These are phyloP conservation scores for Kodamaea hsintzibuensis DNA, from an alignment of 805 yeast genomes.

Conservation along the genomic window DNA sequence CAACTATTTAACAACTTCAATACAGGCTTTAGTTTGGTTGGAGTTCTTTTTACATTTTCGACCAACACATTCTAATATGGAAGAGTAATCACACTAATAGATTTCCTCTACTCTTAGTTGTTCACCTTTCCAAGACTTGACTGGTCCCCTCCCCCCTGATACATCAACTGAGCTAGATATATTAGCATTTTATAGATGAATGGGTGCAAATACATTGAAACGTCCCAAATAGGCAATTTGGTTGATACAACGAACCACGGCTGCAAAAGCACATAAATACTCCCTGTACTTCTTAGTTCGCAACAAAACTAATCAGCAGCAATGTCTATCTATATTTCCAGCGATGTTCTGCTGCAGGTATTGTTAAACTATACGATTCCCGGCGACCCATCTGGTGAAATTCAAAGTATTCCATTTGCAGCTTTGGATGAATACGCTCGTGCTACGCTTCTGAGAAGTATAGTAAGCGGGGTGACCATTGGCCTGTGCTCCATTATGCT, in stretches of 20 bases:
- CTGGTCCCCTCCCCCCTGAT: no score
- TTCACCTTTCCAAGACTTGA: no score
- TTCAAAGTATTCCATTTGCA: constrained; percentile 4
- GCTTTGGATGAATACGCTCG: constrained; percentile 8
- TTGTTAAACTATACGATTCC: constrained; percentile 5
- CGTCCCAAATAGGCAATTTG: constrained; percentile 7
- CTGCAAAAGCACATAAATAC: neutral
- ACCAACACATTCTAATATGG: no score
- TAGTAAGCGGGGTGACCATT: constrained; percentile 11
- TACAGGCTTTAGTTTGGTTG: no score
- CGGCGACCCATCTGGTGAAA: neutral
- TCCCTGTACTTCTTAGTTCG: neutral
- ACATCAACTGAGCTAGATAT: no score
- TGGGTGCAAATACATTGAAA: constrained; percentile 8
- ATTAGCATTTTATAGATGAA: neutral
- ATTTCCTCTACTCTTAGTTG: no score
- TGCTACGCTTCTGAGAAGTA: constrained; percentile 3
- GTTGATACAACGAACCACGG: constrained; percentile 1
- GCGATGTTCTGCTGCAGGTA: neutral
- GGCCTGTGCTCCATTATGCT: constrained; percentile 13
- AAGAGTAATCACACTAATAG: no score
- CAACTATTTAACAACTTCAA: no score
- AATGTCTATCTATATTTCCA: neutral
- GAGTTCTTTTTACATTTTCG: no score
- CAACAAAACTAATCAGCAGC: neutral